These are phyloP conservation scores for Aspergillus sparsus DNA, from an alignment of 495 filamentous ascomycete species.

Conservation along the genomic window DNA sequence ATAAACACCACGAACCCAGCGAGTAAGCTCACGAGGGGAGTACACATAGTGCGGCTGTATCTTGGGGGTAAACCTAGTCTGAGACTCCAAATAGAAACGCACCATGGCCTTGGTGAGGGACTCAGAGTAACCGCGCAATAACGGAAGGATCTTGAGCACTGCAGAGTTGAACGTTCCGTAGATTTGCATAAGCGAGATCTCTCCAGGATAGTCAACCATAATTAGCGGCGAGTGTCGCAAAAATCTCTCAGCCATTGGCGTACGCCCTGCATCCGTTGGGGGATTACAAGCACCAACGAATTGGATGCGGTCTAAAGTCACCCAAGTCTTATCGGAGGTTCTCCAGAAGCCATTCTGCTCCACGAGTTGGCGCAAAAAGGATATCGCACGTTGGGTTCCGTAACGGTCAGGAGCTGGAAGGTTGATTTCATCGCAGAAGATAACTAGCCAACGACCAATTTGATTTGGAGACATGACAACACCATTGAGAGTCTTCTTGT, in stretches of 20 bases:
- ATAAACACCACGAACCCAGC: conserved; percentile 96
- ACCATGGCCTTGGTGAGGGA: conserved; percentile 97
- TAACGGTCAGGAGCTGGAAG: conserved; percentile 98
- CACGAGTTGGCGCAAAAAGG: conserved; percentile 93
- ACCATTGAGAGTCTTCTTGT: conserved; percentile 95
- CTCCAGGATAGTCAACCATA: conserved; percentile 99
- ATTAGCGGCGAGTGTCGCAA: conserved; percentile 92
- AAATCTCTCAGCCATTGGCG: conserved; percentile 89
- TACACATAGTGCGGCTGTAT: conserved; percentile 99
- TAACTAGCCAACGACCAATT: conserved; percentile 94
- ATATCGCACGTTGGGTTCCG: conserved; percentile 93
- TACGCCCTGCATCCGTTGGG: conserved; percentile 96
- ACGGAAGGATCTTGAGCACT: conserved; percentile 92
- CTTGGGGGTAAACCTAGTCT: conserved; percentile 87
- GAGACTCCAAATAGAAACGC: conserved; percentile 90
- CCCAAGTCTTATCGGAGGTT: conserved; percentile 96
- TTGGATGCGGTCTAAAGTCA: conserved; percentile 94
- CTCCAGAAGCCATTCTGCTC: conserved; percentile 99
- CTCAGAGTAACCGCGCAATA: conserved; percentile 92
- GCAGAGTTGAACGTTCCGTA: conserved; percentile 98
- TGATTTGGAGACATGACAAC: conserved; percentile 94
- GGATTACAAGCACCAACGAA: conserved; percentile 99
- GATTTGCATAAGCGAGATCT: conserved; percentile 90
- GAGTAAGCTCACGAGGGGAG: conserved; percentile 94
- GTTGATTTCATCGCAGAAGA: conserved; percentile 99